These are phyloP conservation scores for Fagus crenata DNA, from an alignment of 306 rosid species.

Conservation along the genomic window DNA sequence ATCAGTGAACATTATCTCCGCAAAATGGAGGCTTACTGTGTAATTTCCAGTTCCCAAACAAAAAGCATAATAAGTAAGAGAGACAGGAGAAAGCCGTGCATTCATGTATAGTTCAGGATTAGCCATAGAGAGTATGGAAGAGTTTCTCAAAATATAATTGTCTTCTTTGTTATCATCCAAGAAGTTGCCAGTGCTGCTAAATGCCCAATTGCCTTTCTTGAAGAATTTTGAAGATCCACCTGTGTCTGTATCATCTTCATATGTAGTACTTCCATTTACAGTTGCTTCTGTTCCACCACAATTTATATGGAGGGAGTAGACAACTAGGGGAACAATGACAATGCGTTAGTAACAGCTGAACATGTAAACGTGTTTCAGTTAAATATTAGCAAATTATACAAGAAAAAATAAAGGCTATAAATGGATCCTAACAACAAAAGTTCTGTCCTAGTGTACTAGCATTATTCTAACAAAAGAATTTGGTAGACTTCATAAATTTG, in stretches of 20 bases:
- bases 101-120: conserved; percentile 38
- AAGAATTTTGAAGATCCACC: conserved; percentile 21
- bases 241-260: conserved; percentile 10
- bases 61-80: conserved; percentile 44
- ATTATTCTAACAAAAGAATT: too few species aligned
- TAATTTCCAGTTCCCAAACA: conserved; percentile 44
- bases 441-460: too few species aligned
- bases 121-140: conserved; percentile 22
- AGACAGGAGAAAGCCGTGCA: conserved; percentile 52
- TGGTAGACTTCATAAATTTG: too few species aligned
- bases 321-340: conserved; percentile 10
- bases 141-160: background rate
- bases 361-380: background rate
- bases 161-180: conserved; percentile 3
- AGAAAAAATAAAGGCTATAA: too few species aligned
- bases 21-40: conserved; percentile 45
- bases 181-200: conserved; percentile 44
- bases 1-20: conserved; percentile 36
- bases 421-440: too few species aligned
- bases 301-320: conserved; percentile 36
- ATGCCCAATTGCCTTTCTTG: conserved; percentile 33
- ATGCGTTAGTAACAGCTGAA: background rate
- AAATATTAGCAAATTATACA: background rate
- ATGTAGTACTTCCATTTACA: conserved; percentile 7
- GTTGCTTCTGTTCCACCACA: conserved; percentile 39